phyloP scores from a whole-genome alignment of 2,329 filamentous ascomycete genomes.

The Fusarium setosum region DNA sequence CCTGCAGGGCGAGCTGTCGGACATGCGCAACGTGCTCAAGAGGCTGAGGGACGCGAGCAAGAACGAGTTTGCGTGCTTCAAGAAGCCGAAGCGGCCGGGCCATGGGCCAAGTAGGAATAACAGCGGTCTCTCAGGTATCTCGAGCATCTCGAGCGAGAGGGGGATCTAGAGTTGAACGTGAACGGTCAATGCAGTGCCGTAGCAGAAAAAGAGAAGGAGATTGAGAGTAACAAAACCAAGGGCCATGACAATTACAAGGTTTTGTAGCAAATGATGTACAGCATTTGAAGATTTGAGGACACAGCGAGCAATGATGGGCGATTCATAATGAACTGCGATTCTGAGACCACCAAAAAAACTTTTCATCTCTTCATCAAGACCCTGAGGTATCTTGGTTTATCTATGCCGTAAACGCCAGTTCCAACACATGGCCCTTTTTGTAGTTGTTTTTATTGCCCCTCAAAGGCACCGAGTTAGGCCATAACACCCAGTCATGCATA shows the following conservation, averaged over 20 bases:
- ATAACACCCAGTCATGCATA: conserved; percentile 33
- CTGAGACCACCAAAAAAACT: background rate
- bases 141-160: background rate
- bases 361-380: conserved; percentile 2
- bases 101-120: conserved; percentile 47
- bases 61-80: conserved; percentile 90
- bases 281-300: conserved; percentile 7
- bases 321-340: conserved; percentile 11
- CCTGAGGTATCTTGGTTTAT: conserved; percentile 37
- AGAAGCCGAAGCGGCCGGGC: conserved; percentile 66
- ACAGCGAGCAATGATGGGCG: conserved; percentile 10
- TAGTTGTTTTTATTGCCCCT: conserved; percentile 12
- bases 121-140: conserved; percentile 44
- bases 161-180: no score
- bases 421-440: conserved; percentile 14
- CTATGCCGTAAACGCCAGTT: conserved; percentile 42
- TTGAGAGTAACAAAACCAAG: no score
- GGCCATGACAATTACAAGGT: no score
- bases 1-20: conserved; percentile 87
- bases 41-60: conserved; percentile 82
- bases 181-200: no score
- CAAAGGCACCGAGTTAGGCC: background rate
- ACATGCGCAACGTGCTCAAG: conserved; percentile 90
- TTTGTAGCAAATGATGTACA: no score
- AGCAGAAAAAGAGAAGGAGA: conserved; percentile 15